phyloP scores from a whole-genome alignment of 2,329 filamentous ascomycete genomes.

The Cytospora piceicola region DNA sequence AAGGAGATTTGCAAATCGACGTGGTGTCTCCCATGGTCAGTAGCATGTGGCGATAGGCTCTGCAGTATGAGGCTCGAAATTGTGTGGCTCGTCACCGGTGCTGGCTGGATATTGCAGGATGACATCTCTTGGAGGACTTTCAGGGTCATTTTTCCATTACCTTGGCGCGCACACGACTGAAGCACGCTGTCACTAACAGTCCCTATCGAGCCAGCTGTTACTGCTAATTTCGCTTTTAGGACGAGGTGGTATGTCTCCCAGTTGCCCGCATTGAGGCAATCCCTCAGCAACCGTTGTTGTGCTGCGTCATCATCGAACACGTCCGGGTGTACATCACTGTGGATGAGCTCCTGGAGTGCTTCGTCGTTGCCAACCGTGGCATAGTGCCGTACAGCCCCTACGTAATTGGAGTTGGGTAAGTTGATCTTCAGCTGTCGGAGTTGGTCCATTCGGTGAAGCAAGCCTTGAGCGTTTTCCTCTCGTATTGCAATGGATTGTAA shows the following conservation, averaged over 20 bases:
- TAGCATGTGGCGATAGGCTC: slow-evolving; percentile 33
- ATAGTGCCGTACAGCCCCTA: slow-evolving; percentile 66
- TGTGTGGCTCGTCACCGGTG: slow-evolving; percentile 34
- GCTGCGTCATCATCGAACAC: slow-evolving; percentile 54
- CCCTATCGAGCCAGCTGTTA: slow-evolving; percentile 38
- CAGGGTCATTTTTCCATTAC: slow-evolving; percentile 37
- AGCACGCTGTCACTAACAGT: slow-evolving; percentile 43
- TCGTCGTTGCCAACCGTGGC: slow-evolving; percentile 59
- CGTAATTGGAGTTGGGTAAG: slow-evolving; percentile 66
- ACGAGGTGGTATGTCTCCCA: slow-evolving; percentile 49
- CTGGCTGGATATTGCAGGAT: slow-evolving; percentile 38
- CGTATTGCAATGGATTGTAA: slow-evolving; percentile 77
- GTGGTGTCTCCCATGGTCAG: slow-evolving; percentile 16
- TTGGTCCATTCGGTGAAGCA: slow-evolving; percentile 63
- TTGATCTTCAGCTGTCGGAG: slow-evolving; percentile 66
- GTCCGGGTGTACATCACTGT: slow-evolving; percentile 58
- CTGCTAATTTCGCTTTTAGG: slow-evolving; percentile 47
- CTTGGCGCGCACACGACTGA: slow-evolving; percentile 36
- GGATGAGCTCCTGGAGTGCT: slow-evolving; percentile 50
- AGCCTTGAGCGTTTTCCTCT: slow-evolving; percentile 57
- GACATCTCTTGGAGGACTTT: slow-evolving; percentile 46
- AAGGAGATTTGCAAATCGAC: slow-evolving; percentile 41
- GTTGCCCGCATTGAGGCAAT: slow-evolving; percentile 43
- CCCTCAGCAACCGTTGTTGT: slow-evolving; percentile 45
- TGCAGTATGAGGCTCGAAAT: slow-evolving; percentile 39